Percentiles rank a stretch among this genome's conserved stretches.
These are phyloP conservation scores for Castanospermum australe DNA, from an alignment of 306 rosid species.

Conservation along the genomic window DNA sequence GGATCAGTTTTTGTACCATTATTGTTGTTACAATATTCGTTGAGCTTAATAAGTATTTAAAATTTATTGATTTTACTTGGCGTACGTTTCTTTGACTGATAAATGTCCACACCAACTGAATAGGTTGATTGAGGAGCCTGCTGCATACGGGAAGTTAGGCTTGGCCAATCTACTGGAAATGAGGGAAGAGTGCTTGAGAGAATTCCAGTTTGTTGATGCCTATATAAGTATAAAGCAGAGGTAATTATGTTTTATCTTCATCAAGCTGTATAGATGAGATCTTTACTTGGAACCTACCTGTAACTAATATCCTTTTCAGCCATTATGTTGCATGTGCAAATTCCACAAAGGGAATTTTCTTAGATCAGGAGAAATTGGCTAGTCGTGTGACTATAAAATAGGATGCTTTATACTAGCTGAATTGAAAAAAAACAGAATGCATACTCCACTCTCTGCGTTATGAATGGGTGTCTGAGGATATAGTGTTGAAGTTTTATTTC, in stretches of 20 bases:
- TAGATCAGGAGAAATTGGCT: background rate
- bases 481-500: background rate
- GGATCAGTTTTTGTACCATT: background rate
- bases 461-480: background rate
- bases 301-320: background rate
- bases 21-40: background rate
- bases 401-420: background rate
- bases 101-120: conserved; percentile 16
- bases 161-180: conserved; percentile 82
- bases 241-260: conserved; percentile 32
- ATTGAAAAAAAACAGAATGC: background rate
- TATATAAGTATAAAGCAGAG: conserved; percentile 85
- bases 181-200: conserved; percentile 93
- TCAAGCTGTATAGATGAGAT: conserved; percentile 10
- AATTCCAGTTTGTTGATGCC: conserved; percentile 81
- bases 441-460: background rate
- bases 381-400: background rate
- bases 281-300: background rate
- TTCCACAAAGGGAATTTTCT: background rate
- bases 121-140: conserved; percentile 89
- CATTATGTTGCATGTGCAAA: background rate
- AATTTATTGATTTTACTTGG: background rate
- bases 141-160: conserved; percentile 85
- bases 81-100: background rate
- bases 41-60: background rate